These are phyloP conservation scores for Stephania japonica DNA, from an alignment of 164 flowering plant genomes.

Conservation along the genomic window DNA sequence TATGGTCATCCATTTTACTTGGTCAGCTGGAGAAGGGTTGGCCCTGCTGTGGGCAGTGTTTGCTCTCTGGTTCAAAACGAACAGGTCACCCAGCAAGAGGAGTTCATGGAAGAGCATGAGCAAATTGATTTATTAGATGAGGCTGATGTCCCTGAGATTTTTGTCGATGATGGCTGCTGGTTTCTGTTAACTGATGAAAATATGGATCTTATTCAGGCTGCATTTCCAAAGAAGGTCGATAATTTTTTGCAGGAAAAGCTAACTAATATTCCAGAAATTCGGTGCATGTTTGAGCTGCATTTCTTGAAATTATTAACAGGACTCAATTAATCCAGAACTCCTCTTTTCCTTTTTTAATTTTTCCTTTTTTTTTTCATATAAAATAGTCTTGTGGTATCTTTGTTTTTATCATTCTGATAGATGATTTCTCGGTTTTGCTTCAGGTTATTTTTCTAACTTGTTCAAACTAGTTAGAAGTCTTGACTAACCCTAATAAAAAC, in stretches of 20 bases:
- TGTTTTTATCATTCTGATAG: no score
- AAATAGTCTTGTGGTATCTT: no score
- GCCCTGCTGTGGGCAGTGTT: conserved; percentile 10
- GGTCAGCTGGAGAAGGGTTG: conserved; percentile 74
- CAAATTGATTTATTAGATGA: conserved; percentile 43
- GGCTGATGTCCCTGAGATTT: conserved; percentile 36
- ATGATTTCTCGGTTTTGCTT: not conserved
- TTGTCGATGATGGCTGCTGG: conserved; percentile 39
- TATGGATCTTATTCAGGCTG: conserved; percentile 63
- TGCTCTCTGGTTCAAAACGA: conserved; percentile 15
- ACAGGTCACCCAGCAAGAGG: conserved; percentile 23
- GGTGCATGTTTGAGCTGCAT: not conserved
- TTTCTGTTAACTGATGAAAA: conserved; percentile 81
- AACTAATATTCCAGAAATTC: not conserved
- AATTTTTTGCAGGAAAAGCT: conserved; percentile 65
- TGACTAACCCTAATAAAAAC: not conserved
- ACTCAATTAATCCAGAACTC: not conserved
- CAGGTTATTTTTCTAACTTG: not conserved
- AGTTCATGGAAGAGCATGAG: conserved; percentile 30
- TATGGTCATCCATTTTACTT: conserved; percentile 58
- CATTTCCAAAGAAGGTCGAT: conserved; percentile 61
- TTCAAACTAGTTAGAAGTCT: not conserved
- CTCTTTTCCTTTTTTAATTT: no score
- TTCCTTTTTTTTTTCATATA: no score
- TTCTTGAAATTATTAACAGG: not conserved